Evolutionary conservation across 108 stramenopile genomes (phyloP).

Genomic region (Cyclotella baltica): DNA sequence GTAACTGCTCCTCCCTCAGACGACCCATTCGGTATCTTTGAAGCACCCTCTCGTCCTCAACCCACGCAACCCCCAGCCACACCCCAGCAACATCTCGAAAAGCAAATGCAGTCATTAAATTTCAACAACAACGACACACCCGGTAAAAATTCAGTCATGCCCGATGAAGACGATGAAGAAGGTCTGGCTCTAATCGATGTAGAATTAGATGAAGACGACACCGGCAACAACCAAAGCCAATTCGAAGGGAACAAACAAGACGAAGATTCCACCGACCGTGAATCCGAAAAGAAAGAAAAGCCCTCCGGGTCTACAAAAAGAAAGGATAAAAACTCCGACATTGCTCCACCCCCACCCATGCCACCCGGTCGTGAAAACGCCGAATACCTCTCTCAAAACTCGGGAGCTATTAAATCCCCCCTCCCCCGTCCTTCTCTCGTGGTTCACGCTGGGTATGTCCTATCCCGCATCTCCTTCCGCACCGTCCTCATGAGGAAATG

Average conservation of each 20-base stretch:
- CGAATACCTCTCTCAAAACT: slow-evolving; percentile 56
- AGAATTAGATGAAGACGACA: slow-evolving; percentile 33
- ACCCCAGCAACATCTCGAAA: slow-evolving; percentile 17
- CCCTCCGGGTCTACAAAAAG: slow-evolving; percentile 12
- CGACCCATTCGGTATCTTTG: slow-evolving; percentile 48
- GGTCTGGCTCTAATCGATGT: slow-evolving; percentile 50
- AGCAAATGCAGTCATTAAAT: slow-evolving; percentile 33
- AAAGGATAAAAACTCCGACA: slow-evolving; percentile 23
- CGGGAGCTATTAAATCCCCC: slow-evolving; percentile 60
- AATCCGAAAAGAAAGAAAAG: background rate
- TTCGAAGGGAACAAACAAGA: slow-evolving; percentile 29
- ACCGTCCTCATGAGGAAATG: slow-evolving; percentile 91
- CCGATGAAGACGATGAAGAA: slow-evolving; percentile 40
- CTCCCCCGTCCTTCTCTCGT: slow-evolving; percentile 78
- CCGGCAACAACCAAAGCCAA: background rate
- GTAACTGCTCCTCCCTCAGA: slow-evolving; percentile 19
- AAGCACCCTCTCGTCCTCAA: slow-evolving; percentile 2
- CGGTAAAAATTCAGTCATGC: slow-evolving; percentile 36
- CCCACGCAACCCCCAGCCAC: slow-evolving; percentile 3
- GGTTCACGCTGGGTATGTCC: slow-evolving; percentile 75
- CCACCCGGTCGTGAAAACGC: slow-evolving; percentile 40
- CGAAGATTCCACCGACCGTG: slow-evolving; percentile 30
- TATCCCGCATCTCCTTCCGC: slow-evolving; percentile 87
- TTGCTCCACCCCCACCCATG: slow-evolving; percentile 54
- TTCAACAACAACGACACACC: slow-evolving; percentile 30